Conservation (phyloP, 2,329 filamentous ascomycete species). For the Chalaropsis thielavioides region DNA sequence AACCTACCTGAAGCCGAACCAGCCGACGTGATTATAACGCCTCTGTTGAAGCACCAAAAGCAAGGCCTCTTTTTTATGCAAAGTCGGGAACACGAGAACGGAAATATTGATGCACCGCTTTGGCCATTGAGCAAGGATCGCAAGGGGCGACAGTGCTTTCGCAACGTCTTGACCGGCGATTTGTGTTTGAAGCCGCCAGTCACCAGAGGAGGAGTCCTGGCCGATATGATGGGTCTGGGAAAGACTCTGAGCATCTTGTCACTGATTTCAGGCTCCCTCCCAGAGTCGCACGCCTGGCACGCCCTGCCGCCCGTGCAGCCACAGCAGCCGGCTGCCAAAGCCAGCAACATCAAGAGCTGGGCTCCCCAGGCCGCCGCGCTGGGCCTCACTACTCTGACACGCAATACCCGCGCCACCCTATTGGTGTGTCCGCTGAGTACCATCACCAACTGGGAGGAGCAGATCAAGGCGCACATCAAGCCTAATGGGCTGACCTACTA, state of each 20-base stretch:
- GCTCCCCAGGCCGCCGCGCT: conserved; percentile 25
- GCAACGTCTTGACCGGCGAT: conserved; percentile 71
- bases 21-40: conserved; percentile 44
- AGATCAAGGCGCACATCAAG: conserved; percentile 69
- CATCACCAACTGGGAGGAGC: conserved; percentile 86
- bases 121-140: conserved; percentile 49
- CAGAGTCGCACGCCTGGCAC: conserved; percentile 49
- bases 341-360: conserved; percentile 24
- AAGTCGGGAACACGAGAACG: conserved; percentile 52
- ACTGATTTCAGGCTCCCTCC: conserved; percentile 52
- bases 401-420: conserved; percentile 66
- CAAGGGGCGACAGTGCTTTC: conserved; percentile 35
- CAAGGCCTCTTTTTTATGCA: conserved; percentile 82
- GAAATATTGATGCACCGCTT: conserved; percentile 54
- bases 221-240: conserved; percentile 81
- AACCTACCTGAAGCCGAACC: conserved; percentile 62
- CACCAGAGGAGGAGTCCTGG: conserved; percentile 58
- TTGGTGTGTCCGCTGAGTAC: conserved; percentile 83
- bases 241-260: conserved; percentile 79
- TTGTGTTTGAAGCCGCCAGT: conserved; percentile 43
- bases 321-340: conserved; percentile 28
- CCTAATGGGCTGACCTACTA: conserved; percentile 53
- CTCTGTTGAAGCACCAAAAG: conserved; percentile 72
- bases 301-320: conserved; percentile 37
- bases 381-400: conserved; percentile 37